phyloP scores from a whole-genome alignment of 2,329 filamentous ascomycete species.

The Macrophomina tecta region DNA sequence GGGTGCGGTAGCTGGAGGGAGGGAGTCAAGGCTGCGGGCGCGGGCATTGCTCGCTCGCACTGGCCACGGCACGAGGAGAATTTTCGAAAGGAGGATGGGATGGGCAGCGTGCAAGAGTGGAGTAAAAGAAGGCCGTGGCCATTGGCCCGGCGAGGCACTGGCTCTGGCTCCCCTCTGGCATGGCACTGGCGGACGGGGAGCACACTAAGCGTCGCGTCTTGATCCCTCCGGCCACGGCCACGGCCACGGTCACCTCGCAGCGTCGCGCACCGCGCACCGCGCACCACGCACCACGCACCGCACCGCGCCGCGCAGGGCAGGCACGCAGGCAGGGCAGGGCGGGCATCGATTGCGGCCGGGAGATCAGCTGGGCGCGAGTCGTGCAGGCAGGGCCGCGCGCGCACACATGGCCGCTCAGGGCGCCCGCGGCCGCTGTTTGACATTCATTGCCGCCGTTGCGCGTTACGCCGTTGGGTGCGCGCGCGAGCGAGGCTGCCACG shows the following conservation, averaged over 20 bases:
- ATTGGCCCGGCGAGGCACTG: conserved; percentile 15
- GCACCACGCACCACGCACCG: not conserved
- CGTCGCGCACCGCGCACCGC: not conserved
- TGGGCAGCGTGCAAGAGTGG: conserved; percentile 24
- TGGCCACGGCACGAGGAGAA: conserved; percentile 26
- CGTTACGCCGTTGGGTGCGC: conserved; percentile 22
- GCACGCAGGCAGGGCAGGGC: not conserved
- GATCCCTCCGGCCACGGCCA: not conserved
- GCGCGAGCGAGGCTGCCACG: conserved; percentile 15
- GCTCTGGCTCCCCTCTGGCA: not conserved
- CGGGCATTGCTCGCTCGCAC: conserved; percentile 24
- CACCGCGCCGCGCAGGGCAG: not conserved
- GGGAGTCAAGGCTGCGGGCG: conserved; percentile 11
- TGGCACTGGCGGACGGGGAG: conserved; percentile 14
- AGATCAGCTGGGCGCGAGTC: conserved; percentile 26
- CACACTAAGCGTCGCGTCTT: conserved; percentile 21
- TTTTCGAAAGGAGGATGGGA: conserved; percentile 29
- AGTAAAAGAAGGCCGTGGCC: conserved; percentile 22
- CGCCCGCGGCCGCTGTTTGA: conserved; percentile 21
- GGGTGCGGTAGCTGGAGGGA: conserved; percentile 4
- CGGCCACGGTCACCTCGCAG: not conserved
- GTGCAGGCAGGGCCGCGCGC: conserved; percentile 13
- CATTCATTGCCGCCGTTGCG: conserved; percentile 24
- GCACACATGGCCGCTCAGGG: conserved; percentile 25
- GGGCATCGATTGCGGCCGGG: conserved; percentile 10